Conservation (phyloP, 306 rosid genomes). For the Phaseolus lunatus region DNA sequence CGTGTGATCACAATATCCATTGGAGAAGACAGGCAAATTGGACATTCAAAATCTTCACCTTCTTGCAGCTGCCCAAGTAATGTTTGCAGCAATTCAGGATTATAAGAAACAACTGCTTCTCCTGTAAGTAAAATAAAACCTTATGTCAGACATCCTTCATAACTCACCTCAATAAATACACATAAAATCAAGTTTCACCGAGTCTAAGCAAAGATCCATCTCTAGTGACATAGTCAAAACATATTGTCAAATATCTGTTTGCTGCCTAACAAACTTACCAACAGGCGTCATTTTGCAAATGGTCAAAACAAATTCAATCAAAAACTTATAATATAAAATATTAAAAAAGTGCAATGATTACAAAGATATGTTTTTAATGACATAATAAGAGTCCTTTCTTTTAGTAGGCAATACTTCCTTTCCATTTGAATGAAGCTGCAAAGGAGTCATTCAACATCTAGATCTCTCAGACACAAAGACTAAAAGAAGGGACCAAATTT, state of each 20-base stretch:
- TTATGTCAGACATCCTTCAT: not conserved
- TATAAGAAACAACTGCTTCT: constrained; percentile 70
- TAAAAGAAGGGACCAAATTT: not conserved
- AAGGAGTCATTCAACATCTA: not conserved
- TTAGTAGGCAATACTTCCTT: not conserved
- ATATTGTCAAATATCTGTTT: no score
- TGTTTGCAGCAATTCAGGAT: constrained; percentile 73
- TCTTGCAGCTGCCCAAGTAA: constrained; percentile 73
- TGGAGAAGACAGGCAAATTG: constrained; percentile 77
- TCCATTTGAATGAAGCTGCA: not conserved
- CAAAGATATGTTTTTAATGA: not conserved
- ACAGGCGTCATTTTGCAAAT: not conserved
- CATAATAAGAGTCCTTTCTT: not conserved
- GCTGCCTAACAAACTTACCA: not conserved
- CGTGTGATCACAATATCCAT: constrained; percentile 66
- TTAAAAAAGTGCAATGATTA: not conserved
- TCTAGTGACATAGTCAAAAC: not conserved
- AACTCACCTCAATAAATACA: not conserved
- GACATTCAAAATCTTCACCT: constrained; percentile 89
- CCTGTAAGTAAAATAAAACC: constrained; percentile 1
- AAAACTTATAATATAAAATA: not conserved
- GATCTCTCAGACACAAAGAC: not conserved
- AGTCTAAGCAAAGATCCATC: not conserved
- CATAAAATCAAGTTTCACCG: not conserved
- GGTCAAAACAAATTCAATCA: not conserved